Conservation (phyloP, 2,329 filamentous ascomycete genomes). For the Cucurbitaria berberidis region DNA sequence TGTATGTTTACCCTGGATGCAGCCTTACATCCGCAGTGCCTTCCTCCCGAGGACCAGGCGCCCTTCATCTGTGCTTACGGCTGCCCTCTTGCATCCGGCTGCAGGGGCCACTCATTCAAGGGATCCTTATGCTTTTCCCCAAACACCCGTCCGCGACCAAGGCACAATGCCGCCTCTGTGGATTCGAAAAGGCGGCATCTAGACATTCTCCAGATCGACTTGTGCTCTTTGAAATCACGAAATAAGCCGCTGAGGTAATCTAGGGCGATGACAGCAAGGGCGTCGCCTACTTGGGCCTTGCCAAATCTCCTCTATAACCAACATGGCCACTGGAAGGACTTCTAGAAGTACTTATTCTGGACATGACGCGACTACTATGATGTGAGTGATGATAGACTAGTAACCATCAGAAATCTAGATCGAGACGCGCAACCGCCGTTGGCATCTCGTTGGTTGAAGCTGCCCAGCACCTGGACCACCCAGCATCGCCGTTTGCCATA, state of each 20-base stretch:
- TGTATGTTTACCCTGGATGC: conserved; percentile 2
- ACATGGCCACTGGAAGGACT: background rate
- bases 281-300: conserved; percentile 14
- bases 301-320: conserved; percentile 6
- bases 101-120: background rate
- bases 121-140: background rate
- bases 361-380: background rate
- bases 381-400: background rate
- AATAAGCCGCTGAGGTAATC: conserved; percentile 1
- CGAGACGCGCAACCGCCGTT: background rate
- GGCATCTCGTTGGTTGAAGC: background rate
- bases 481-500: background rate
- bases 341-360: conserved; percentile 1
- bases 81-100: background rate
- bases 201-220: too few species aligned
- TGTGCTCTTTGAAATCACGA: too few species aligned
- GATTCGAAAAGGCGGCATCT: conserved; percentile 6
- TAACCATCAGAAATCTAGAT: background rate
- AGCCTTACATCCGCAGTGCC: conserved; percentile 1
- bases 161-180: conserved; percentile 1
- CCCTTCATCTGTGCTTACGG: background rate
- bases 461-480: background rate
- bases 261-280: background rate
- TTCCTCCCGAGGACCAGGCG: background rate
- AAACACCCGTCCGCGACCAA: conserved; percentile 5